Conservation (phyloP, 2,329 filamentous ascomycete genomes). For the Beauveria caledonica region DNA sequence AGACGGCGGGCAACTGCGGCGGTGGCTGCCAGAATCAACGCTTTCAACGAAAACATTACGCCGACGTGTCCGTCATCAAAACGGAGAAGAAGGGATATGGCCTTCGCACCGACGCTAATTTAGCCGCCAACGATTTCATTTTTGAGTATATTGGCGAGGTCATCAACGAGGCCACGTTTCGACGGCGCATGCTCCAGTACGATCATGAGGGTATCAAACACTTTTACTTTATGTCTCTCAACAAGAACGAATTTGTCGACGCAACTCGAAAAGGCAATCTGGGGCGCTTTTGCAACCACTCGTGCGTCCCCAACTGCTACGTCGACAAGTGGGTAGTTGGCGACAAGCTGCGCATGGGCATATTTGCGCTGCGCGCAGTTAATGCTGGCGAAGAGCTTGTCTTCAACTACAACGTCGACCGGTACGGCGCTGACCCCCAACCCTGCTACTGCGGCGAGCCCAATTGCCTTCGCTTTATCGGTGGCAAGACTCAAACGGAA, state of each 20-base stretch:
- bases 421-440: conserved; percentile 93
- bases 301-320: conserved; percentile 97
- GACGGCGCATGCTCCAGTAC: conserved; percentile 84
- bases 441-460: conserved; percentile 92
- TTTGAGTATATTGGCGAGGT: conserved; percentile 99
- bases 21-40: conserved; percentile 86
- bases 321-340: conserved; percentile 99
- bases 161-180: conserved; percentile 86
- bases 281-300: conserved; percentile 96
- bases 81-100: conserved; percentile 97
- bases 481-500: conserved; percentile 95
- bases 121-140: conserved; percentile 83
- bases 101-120: conserved; percentile 68
- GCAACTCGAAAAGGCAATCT: conserved; percentile 95
- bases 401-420: conserved; percentile 99
- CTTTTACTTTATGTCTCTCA: conserved; percentile 99
- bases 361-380: conserved; percentile 83
- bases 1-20: conserved; percentile 75
- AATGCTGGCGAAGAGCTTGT: conserved; percentile 88
- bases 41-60: conserved; percentile 85
- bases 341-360: conserved; percentile 96
- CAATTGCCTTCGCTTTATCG: conserved; percentile 94
- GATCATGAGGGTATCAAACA: conserved; percentile 96
- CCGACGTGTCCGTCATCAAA: conserved; percentile 88
- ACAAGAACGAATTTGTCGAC: conserved; percentile 92